phyloP scores from a whole-genome alignment of 345 rosid species.

The Pistacia integerrima region DNA sequence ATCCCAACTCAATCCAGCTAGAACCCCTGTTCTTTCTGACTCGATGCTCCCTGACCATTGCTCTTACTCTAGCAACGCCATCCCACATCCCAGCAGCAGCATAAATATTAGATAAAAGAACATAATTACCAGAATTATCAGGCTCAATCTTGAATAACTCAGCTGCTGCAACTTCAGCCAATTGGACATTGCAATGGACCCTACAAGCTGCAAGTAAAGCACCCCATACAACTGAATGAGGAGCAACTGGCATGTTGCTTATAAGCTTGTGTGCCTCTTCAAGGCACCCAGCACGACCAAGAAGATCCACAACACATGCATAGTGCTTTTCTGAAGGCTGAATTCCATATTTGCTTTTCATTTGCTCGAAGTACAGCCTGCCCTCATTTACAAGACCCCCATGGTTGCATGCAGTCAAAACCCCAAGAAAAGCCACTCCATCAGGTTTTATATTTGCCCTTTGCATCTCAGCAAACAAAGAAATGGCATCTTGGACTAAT shows the following conservation, averaged over 20 bases:
- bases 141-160: conserved; percentile 41
- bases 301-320: conserved; percentile 40
- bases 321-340: conserved; percentile 38
- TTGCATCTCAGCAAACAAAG: conserved; percentile 32
- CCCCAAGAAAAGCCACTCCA: conserved; percentile 33
- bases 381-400: conserved; percentile 39
- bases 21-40: conserved; percentile 40
- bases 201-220: conserved; percentile 40
- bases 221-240: conserved; percentile 32
- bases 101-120: conserved; percentile 35
- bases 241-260: conserved; percentile 23
- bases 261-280: conserved; percentile 34
- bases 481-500: conserved; percentile 26
- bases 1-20: conserved; percentile 39
- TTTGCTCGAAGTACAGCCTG: conserved; percentile 32
- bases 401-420: conserved; percentile 42
- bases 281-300: conserved; percentile 37
- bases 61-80: conserved; percentile 35
- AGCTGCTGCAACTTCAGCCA: conserved; percentile 34
- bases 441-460: conserved; percentile 32
- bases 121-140: conserved; percentile 36
- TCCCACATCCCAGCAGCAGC: conserved; percentile 32
- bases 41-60: conserved; percentile 27
- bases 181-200: conserved; percentile 27
- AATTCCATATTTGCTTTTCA: conserved; percentile 32